phyloP scores from a whole-genome alignment of 2,329 filamentous ascomycete genomes.

The Paecilomyces fulvus region DNA sequence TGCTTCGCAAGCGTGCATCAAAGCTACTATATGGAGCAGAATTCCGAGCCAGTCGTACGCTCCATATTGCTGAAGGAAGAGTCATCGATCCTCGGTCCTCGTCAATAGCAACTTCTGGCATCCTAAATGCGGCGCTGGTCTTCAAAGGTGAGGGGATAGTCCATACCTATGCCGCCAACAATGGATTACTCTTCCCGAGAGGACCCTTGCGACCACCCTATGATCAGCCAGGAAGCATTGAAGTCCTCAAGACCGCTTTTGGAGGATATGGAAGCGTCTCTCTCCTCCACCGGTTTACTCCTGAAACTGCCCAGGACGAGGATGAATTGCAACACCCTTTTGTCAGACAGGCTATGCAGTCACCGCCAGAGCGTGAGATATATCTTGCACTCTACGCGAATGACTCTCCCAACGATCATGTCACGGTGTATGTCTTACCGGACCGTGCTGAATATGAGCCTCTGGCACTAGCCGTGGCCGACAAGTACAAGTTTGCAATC shows the following conservation, averaged over 20 bases:
- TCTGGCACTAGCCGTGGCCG: conserved; percentile 18
- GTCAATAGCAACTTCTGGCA: conserved; percentile 13
- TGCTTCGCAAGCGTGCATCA: conserved; percentile 22
- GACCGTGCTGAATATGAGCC: conserved; percentile 21
- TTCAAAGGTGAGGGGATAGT: conserved; percentile 21
- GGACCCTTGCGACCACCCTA: conserved; percentile 14
- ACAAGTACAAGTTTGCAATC: conserved; percentile 23
- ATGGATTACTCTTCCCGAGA: conserved; percentile 10
- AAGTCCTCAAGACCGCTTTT: conserved; percentile 25
- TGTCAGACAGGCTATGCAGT: conserved; percentile 21
- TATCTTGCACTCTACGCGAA: conserved; percentile 21
- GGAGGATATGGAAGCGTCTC: conserved; percentile 14
- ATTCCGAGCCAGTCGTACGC: conserved; percentile 21
- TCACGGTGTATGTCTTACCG: conserved; percentile 20
- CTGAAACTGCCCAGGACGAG: conserved; percentile 12
- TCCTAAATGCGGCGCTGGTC: conserved; percentile 18
- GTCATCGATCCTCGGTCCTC: conserved; percentile 27
- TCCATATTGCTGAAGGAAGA: conserved; percentile 17
- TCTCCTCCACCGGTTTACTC: conserved; percentile 25
- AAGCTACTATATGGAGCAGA: conserved; percentile 29
- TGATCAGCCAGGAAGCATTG: conserved; percentile 16
- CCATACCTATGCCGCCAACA: conserved; percentile 15
- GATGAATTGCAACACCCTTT: conserved; percentile 21
- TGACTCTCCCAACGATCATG: conserved; percentile 3
- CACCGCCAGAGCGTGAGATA: conserved; percentile 12